These are phyloP conservation scores for Castanea crenata DNA, from an alignment of 306 rosid species.

Conservation along the genomic window DNA sequence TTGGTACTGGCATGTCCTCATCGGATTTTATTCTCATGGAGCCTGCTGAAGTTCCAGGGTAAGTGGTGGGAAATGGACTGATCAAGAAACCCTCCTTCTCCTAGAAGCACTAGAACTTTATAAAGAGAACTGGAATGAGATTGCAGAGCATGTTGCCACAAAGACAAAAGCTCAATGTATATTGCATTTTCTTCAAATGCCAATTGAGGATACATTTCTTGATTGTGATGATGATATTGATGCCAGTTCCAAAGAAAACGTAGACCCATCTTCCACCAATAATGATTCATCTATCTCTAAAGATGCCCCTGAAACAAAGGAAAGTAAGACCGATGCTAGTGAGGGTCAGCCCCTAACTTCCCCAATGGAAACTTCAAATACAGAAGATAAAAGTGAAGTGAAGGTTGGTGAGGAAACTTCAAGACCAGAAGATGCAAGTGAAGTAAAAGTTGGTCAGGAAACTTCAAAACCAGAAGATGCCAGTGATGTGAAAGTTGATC, in stretches of 20 bases:
- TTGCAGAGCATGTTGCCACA: conserved; percentile 95
- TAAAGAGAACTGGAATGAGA: conserved; percentile 93
- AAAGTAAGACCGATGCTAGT: conserved; percentile 35
- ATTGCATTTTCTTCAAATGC: conserved; percentile 94
- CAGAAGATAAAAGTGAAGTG: conserved; percentile 45
- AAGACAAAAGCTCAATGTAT: conserved; percentile 93
- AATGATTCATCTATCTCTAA: conserved; percentile 43
- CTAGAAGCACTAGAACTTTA: conserved; percentile 94
- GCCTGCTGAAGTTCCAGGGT: conserved; percentile 82
- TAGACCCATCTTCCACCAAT: conserved; percentile 44
- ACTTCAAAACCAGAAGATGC: conserved; percentile 46
- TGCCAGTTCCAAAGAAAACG: conserved; percentile 51
- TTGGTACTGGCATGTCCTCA: conserved; percentile 84
- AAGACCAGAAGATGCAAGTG: conserved; percentile 41
- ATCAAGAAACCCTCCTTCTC: conserved; percentile 96
- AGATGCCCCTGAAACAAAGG: conserved; percentile 47
- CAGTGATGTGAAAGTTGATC: conserved; percentile 34
- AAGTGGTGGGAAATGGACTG: conserved; percentile 95
- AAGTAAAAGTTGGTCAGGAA: conserved; percentile 44
- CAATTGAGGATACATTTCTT: conserved; percentile 78
- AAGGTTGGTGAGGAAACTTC: conserved; percentile 40
- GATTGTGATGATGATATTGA: conserved; percentile 49
- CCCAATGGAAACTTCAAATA: conserved; percentile 40
- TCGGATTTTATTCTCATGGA: conserved; percentile 95
- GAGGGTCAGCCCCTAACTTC: conserved; percentile 40